phyloP scores from a whole-genome alignment of 441 rosid genomes.

The Eugenia klotzschiana region DNA sequence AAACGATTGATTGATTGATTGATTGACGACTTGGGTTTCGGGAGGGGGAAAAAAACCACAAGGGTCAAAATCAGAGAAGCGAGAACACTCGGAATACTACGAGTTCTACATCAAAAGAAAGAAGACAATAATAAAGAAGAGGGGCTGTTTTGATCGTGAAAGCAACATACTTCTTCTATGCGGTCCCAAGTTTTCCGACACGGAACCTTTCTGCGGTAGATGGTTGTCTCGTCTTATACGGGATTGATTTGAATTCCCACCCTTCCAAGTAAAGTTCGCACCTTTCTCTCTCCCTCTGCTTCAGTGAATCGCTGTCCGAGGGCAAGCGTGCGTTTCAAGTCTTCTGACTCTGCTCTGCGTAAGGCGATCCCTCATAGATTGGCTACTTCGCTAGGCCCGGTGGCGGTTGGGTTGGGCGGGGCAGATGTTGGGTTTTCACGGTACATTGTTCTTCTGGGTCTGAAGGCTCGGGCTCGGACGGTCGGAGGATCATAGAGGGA shows the following conservation, averaged over 20 bases:
- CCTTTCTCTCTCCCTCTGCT: background rate
- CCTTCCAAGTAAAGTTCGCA: background rate
- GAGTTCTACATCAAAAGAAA: background rate
- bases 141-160: background rate
- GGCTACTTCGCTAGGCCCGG: background rate
- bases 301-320: background rate
- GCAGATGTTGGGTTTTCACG: background rate
- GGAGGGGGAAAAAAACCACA: background rate
- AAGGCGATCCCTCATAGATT: background rate
- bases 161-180: background rate
- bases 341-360: background rate
- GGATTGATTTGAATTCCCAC: background rate
- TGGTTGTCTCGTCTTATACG: background rate
- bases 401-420: background rate
- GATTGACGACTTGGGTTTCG: background rate
- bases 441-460: background rate
- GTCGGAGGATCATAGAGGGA: background rate
- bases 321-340: background rate
- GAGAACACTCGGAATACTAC: background rate
- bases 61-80: background rate
- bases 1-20: background rate
- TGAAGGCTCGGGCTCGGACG: background rate
- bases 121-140: background rate
- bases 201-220: background rate
- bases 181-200: background rate